These are phyloP conservation scores for Myxozyma lipomycoides DNA, from an alignment of 805 yeast species.

Conservation along the genomic window DNA sequence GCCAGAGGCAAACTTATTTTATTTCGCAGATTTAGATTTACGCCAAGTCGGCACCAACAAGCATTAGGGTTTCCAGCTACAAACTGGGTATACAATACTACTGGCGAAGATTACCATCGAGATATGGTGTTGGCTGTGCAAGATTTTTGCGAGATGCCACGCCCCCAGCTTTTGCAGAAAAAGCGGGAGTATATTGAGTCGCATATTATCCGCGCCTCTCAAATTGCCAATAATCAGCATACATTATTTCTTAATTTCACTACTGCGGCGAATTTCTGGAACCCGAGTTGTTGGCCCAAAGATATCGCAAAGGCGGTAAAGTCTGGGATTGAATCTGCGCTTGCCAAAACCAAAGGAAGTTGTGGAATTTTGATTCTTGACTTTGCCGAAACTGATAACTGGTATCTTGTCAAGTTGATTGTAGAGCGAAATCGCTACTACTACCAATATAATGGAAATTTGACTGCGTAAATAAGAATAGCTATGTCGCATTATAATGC, in stretches of 20 bases:
- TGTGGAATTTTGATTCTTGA: conserved; percentile 66
- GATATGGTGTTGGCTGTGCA: conserved; percentile 51
- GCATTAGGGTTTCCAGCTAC: conserved; percentile 65
- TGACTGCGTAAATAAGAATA: too few species aligned
- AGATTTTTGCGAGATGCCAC: conserved; percentile 65
- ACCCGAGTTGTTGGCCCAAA: conserved; percentile 71
- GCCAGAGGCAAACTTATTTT: conserved; percentile 63
- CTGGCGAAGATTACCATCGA: conserved; percentile 56
- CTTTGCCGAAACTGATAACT: conserved; percentile 57
- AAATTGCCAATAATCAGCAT: conserved; percentile 40
- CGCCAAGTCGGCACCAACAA: neutral
- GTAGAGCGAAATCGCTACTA: conserved; percentile 42
- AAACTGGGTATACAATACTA: conserved; percentile 62
- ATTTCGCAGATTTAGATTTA: conserved; percentile 65
- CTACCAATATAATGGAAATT: too few species aligned
- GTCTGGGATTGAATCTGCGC: conserved; percentile 20
- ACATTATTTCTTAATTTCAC: conserved; percentile 69
- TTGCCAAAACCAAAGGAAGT: conserved; percentile 33
- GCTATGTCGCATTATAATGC: too few species aligned
- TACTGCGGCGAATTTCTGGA: conserved; percentile 68
- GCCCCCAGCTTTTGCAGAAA: conserved; percentile 49
- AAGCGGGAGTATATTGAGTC: conserved; percentile 57
- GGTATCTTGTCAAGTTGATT: conserved; percentile 52
- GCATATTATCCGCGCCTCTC: conserved; percentile 50
- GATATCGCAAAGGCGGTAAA: conserved; percentile 53